Base-by-base conservation (phyloP, 306 rosid species). In the Notholithocarpus densiflorus region DNA sequence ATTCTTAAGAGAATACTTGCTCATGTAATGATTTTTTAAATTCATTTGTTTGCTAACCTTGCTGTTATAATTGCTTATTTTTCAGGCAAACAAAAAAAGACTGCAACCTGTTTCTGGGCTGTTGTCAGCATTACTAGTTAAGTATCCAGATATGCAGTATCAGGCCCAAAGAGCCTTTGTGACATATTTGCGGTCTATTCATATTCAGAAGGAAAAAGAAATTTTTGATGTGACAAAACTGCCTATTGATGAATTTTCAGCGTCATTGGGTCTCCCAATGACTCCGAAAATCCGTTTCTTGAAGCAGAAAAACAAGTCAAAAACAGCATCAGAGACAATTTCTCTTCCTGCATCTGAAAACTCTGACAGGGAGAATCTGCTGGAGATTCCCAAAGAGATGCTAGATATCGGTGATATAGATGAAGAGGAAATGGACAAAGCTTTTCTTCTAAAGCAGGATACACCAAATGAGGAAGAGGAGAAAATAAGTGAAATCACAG, bases 251-350 rank as follows among this genome's bases (percentile, higher is more conserved):
- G 83, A 88, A 29, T 92, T 82, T 87, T 85, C 98, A 27, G 96
- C 94, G 45, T 92, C 98, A 34, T 72, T 95, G 81, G 98, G 98
- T 66, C 86, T 95, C 55, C 92, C 98, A 51, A 88, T 91, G 89
- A 91, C 94, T 68, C 98, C 97, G 34, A 95, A 84, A 86, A 62
- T 91, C 32, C 96, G 92, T 78, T 95, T 92, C 77, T 79, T 86
- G 37, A 85, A 84, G 79, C 89, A 80, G 79, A 95, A 89, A 81
- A 51, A 73, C 40, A 95, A 89, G 84, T 71, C 86, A 29, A 84
- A 88, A 54, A 82, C 71, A 15, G 68, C 10, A n/a, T 62, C 86
- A 56, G 75, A 78, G 78, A 76, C 75, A 48, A 66, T 84, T 54
- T 12, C 72, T 57, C 62, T 55, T 78, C 74, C 76, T 75, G 86